Evolutionary conservation across 2,329 filamentous ascomycete species (phyloP).

Genomic region (Fusarium paranaense): DNA sequence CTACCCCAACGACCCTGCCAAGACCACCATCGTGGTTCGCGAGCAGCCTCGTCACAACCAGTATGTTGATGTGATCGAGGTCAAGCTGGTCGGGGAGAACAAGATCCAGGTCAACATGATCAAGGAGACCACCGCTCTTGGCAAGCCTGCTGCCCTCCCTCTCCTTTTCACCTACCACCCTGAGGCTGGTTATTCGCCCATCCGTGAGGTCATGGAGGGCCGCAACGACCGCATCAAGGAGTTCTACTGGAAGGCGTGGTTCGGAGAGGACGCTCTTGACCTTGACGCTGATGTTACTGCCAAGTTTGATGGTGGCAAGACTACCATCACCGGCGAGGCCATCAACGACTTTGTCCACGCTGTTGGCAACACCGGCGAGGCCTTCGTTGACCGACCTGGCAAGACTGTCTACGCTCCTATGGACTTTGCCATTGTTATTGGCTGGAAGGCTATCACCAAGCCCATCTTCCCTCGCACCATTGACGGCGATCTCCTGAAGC

Average conservation of each 20-base stretch:
- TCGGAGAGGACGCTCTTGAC: conserved; percentile 85
- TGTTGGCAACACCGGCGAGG: conserved; percentile 96
- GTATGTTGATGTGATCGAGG: conserved; percentile 88
- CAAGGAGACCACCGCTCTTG: conserved; percentile 90
- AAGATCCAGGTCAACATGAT: conserved; percentile 91
- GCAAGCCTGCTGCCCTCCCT: conserved; percentile 83
- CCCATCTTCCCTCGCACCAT: conserved; percentile 98
- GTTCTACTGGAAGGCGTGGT: conserved; percentile 99
- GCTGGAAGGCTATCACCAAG: conserved; percentile 99
- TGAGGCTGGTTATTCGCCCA: conserved; percentile 96
- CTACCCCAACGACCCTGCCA: conserved; percentile 82
- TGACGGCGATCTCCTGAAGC: conserved; percentile 93
- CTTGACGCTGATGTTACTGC: conserved; percentile 88
- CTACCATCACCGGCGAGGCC: conserved; percentile 88
- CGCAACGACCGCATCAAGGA: conserved; percentile 99
- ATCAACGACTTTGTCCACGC: conserved; percentile 99
- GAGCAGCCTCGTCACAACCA: conserved; percentile 90
- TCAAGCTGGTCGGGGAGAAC: conserved; percentile 78
- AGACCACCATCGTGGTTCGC: conserved; percentile 87
- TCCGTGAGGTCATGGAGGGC: conserved; percentile 93
- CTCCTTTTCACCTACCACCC: conserved; percentile 94
- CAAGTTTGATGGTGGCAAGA: conserved; percentile 89
- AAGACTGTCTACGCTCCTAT: conserved; percentile 96
- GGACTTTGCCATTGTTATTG: conserved; percentile 98
- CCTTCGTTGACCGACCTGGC: conserved; percentile 94